Conservation (phyloP, 2,329 filamentous ascomycete genomes). For the Microcera coccophila region DNA sequence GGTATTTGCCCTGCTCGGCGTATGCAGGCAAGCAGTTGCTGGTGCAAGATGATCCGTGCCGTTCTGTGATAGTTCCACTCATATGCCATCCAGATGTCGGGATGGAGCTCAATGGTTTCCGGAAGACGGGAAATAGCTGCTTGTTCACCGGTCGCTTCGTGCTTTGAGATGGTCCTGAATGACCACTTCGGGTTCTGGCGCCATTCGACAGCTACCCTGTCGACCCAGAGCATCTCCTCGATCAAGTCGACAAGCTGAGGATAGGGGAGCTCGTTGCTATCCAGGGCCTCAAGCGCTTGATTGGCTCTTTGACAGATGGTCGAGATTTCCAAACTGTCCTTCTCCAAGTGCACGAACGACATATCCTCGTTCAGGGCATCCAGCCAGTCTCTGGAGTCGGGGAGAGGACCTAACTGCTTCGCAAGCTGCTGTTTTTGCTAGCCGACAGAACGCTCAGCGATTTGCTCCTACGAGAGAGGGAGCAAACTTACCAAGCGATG, state of each 20-base stretch:
- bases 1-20: conserved; percentile 2
- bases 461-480: background rate
- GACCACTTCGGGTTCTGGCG: conserved; percentile 32
- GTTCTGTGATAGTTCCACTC: conserved; percentile 41
- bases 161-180: conserved; percentile 23
- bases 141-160: conserved; percentile 12
- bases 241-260: conserved; percentile 23
- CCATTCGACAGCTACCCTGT: conserved; percentile 30
- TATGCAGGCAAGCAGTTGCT: conserved; percentile 32
- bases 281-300: conserved; percentile 19
- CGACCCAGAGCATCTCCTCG: conserved; percentile 29
- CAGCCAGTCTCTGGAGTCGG: conserved; percentile 30
- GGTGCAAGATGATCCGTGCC: conserved; percentile 35
- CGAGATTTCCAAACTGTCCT: conserved; percentile 12
- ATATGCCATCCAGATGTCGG: conserved; percentile 39
- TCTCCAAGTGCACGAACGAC: conserved; percentile 17
- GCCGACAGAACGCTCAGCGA: background rate
- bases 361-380: conserved; percentile 27
- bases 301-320: conserved; percentile 30
- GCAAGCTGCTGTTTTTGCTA: conserved; percentile 37
- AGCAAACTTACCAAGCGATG: conserved; percentile 29
- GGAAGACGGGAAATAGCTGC: conserved; percentile 12
- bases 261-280: background rate
- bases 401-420: conserved; percentile 24
- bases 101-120: conserved; percentile 32